A percentile compares a stretch with the other conserved stretches of the same genome.
phyloP scores from a whole-genome alignment of 202 grass and related monocot species.

The Elaeis oleifera region DNA sequence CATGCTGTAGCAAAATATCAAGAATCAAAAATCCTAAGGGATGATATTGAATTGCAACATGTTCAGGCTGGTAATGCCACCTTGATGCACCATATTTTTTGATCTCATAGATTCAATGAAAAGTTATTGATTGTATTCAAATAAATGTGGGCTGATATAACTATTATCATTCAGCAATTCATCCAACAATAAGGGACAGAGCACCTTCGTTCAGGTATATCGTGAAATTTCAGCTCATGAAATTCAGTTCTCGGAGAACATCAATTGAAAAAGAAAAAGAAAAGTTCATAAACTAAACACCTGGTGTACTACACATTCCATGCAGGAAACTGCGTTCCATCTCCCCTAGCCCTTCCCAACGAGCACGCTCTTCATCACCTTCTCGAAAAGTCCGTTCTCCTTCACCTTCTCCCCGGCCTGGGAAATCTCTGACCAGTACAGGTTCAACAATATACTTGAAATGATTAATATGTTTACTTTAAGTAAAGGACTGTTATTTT shows the following conservation, averaged over 20 bases:
- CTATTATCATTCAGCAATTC: slow-evolving; percentile 14
- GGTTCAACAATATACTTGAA: not conserved
- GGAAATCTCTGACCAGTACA: not conserved
- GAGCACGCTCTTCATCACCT: slow-evolving; percentile 54
- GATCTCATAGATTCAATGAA: not conserved
- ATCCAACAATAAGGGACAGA: slow-evolving; percentile 42
- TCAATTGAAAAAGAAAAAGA: not conserved
- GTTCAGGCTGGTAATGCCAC: slow-evolving; percentile 26
- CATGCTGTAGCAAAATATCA: slow-evolving; percentile 53
- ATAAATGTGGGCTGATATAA: slow-evolving; percentile 3
- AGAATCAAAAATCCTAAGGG: slow-evolving; percentile 46
- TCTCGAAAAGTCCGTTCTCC: slow-evolving; percentile 8
- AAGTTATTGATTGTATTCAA: not conserved
- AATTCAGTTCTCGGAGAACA: not conserved
- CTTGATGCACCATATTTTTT: slow-evolving; percentile 5
- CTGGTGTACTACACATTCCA: slow-evolving; percentile 1
- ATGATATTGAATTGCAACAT: slow-evolving; percentile 20
- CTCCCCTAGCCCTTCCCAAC: slow-evolving; percentile 42
- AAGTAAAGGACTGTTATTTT: not conserved
- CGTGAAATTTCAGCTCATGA: not conserved
- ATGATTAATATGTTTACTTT: not conserved
- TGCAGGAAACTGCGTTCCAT: slow-evolving; percentile 59
- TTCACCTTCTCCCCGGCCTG: slow-evolving; percentile 3
- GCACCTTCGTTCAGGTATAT: slow-evolving; percentile 30
- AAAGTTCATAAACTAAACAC: slow-evolving; percentile 1